Base-by-base conservation (phyloP, 208 protist species). In the Trypanosoma platydactyli region DNA sequence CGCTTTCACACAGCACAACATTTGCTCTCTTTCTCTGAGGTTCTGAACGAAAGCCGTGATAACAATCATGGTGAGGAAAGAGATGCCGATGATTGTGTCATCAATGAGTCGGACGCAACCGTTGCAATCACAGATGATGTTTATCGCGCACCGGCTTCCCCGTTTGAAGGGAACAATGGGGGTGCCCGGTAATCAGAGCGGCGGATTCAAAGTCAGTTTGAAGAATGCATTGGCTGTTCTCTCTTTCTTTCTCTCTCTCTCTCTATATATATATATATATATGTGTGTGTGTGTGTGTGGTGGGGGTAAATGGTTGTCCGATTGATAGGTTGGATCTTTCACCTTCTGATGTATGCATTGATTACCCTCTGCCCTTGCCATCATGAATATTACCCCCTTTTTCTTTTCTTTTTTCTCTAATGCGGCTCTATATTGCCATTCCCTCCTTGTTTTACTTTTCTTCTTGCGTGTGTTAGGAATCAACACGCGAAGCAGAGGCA, bases 191-290 rank as follows among this genome's bases (percentile, higher is more conserved):
- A 38, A 38, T 38, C 33, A 3, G 33, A 38, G 33, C 33, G 5
- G 9, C 33, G 5, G 33, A 9, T 38, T 3, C 3, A 38, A 38
- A 38, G 33, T 38, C 9, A 3, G 5, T 38, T 38, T 3, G 33
- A 38, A 38, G 33, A 38, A 54, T 20, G 15, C 38, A 27, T 38
- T 45, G 24, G 38, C 12, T 38, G 53, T 41, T 61, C 53, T 66
- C 59, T 59, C 24, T 71, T 68, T 70, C 41, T 71, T 62, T 48
- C 65, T 57, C 24, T 56, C 58, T 66, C 56, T 66, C 9, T 66
- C 44, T 66, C 46, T 49, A 20, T 59, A 20, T 59, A 9, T 44
- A 33, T 44, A 42, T 59, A 59, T 44, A 42, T 51, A 64, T 52
- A 54, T 55, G 22, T 66, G 24, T 48, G 16, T 42, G 16, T 29